Evolutionary conservation across 768 basidiomycete species (phyloP).

Genomic region (Sarcodon aspratus): DNA sequence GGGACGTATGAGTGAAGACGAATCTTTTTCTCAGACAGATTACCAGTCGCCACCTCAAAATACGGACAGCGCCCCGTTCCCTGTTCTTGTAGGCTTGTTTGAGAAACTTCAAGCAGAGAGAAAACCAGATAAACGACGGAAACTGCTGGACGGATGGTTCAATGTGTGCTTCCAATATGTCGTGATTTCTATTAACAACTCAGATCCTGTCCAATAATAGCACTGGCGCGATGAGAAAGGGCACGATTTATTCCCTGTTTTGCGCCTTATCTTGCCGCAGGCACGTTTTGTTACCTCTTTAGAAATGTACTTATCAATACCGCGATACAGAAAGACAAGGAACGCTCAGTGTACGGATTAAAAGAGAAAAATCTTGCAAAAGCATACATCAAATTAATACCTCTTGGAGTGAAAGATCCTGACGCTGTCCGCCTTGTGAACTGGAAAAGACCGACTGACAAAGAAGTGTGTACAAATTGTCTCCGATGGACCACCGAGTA

Average conservation of each 20-base stretch:
- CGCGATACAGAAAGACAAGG: constrained; percentile 71
- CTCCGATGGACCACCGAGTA: neutral
- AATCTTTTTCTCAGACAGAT: constrained; percentile 7
- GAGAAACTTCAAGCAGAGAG: constrained; percentile 62
- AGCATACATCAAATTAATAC: constrained; percentile 83
- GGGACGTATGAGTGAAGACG: too few relatives aligned
- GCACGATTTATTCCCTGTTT: constrained; percentile 77
- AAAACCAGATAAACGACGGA: constrained; percentile 64
- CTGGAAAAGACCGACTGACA: constrained; percentile 80
- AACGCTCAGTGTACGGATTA: constrained; percentile 84
- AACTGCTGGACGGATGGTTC: constrained; percentile 69
- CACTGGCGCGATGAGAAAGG: constrained; percentile 86
- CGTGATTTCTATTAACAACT: neutral
- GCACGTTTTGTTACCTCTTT: constrained; percentile 21
- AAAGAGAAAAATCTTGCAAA: constrained; percentile 95
- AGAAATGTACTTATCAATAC: neutral
- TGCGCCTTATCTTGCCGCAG: constrained; percentile 87
- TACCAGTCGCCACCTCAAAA: constrained; percentile 56
- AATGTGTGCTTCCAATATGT: constrained; percentile 36
- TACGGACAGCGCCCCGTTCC: constrained; percentile 57
- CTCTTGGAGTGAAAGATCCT: constrained; percentile 66
- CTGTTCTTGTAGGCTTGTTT: constrained; percentile 59
- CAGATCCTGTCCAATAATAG: constrained; percentile 22
- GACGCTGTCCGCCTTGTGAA: constrained; percentile 76
- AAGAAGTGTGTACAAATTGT: constrained; percentile 33